These are phyloP conservation scores for Lolium perenne DNA, from an alignment of 176 grass and related monocot genomes.

Conservation along the genomic window DNA sequence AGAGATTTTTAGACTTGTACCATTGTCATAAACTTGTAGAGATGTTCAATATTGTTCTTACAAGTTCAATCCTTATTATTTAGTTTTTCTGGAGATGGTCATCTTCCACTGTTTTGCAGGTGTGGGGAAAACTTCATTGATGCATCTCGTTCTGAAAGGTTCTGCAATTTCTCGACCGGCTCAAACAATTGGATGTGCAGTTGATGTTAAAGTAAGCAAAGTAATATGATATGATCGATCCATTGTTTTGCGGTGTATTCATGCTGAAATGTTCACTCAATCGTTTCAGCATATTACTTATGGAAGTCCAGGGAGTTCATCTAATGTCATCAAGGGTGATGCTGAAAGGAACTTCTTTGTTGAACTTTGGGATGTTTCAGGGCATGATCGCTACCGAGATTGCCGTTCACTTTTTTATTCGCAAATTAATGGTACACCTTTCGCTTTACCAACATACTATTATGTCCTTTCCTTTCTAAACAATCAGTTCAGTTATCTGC, in stretches of 20 bases:
- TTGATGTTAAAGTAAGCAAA: constrained; percentile 73
- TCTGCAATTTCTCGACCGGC: constrained; percentile 67
- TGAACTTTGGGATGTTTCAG: constrained; percentile 97
- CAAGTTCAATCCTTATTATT: constrained; percentile 15
- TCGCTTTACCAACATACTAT: constrained; percentile 22
- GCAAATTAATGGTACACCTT: constrained; percentile 83
- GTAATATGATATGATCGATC: neutral
- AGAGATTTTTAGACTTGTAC: neutral
- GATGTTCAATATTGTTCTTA: constrained; percentile 19
- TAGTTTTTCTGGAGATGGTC: constrained; percentile 5
- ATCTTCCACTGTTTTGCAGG: constrained; percentile 42
- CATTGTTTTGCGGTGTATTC: constrained; percentile 31
- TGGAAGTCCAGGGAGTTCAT: constrained; percentile 71
- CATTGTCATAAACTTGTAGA: constrained; percentile 2
- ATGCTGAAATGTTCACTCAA: constrained; percentile 35
- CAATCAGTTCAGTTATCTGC: neutral
- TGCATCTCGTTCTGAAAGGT: constrained; percentile 74
- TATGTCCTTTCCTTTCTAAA: neutral
- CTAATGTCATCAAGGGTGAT: constrained; percentile 70
- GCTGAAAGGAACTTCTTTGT: constrained; percentile 92
- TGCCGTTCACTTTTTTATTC: constrained; percentile 89
- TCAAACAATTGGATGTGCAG: constrained; percentile 93
- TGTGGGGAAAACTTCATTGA: constrained; percentile 93
- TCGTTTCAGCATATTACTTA: constrained; percentile 89
- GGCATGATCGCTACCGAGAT: constrained; percentile 92